phyloP scores from a whole-genome alignment of 108 stramenopile species.

The Seminavis robusta region DNA sequence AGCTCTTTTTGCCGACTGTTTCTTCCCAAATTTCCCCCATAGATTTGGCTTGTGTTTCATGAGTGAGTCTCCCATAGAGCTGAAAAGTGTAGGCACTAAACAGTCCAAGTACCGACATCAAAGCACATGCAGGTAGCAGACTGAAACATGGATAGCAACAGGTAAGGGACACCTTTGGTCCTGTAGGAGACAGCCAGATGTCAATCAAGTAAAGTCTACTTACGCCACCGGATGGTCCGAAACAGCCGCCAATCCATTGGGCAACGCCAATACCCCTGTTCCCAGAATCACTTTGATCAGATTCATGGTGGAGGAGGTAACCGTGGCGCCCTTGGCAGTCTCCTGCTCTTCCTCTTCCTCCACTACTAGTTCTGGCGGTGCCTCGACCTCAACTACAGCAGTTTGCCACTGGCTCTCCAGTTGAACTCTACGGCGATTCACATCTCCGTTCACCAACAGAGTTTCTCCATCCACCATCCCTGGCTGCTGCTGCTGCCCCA shows the following conservation, averaged over 20 bases:
- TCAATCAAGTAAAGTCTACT: constrained; percentile 3
- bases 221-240: constrained; percentile 46
- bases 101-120: constrained; percentile 66
- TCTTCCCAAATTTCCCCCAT: constrained; percentile 88
- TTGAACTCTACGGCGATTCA: too few species aligned
- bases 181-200: neutral
- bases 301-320: constrained; percentile 87
- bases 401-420: too few species aligned
- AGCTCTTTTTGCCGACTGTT: constrained; percentile 40
- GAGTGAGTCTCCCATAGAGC: constrained; percentile 60
- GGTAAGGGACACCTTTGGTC: neutral
- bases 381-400: too few species aligned
- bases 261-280: constrained; percentile 80
- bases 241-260: constrained; percentile 71
- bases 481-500: too few species aligned
- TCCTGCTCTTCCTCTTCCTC: too few species aligned
- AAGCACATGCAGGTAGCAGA: constrained; percentile 56
- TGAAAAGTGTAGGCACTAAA: constrained; percentile 86
- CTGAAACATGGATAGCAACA: too few species aligned
- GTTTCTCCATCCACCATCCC: too few species aligned
- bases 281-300: constrained; percentile 89
- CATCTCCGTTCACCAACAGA: too few species aligned
- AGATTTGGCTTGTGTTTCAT: constrained; percentile 23
- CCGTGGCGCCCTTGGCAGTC: too few species aligned
- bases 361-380: too few species aligned